Evolutionary conservation across 2,329 filamentous ascomycete species (phyloP).

Genomic region (Nemania sp.): DNA sequence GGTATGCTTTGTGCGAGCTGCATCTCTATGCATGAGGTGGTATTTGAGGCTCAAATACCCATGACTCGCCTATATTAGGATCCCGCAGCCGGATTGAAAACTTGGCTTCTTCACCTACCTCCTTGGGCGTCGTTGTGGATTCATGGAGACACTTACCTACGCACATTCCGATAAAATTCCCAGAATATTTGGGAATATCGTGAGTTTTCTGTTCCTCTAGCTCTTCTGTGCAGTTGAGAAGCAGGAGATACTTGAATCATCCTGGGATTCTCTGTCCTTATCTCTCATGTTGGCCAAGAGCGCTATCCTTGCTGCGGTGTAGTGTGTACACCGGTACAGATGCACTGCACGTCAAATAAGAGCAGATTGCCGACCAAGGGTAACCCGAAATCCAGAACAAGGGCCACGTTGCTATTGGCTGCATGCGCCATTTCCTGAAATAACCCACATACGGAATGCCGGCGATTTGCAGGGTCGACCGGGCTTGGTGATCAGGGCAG

Average conservation of each 20-base stretch:
- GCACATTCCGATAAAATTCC: too few species aligned
- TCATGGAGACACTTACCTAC: too few species aligned
- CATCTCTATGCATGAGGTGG: background rate
- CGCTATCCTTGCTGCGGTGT: background rate
- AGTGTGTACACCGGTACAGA: background rate
- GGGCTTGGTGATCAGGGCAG: background rate
- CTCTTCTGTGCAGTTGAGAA: too few species aligned
- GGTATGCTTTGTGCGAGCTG: too few species aligned
- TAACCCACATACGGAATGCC: slow-evolving; percentile 15
- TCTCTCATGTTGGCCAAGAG: too few species aligned
- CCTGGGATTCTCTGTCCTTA: background rate
- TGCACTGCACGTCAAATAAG: slow-evolving; percentile 3
- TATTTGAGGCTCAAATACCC: background rate
- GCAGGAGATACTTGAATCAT: too few species aligned
- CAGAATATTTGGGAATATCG: too few species aligned
- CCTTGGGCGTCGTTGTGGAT: too few species aligned
- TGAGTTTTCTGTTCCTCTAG: too few species aligned
- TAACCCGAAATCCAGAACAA: slow-evolving; percentile 9
- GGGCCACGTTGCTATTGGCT: slow-evolving; percentile 14
- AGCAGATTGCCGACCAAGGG: slow-evolving; percentile 1
- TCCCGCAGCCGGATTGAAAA: too few species aligned
- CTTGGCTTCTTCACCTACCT: too few species aligned
- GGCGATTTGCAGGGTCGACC: background rate
- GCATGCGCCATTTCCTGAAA: slow-evolving; percentile 12
- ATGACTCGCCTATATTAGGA: background rate